These are phyloP conservation scores for Saccharomyces pastorianus DNA, from an alignment of 1,139 yeast species.

Conservation along the genomic window DNA sequence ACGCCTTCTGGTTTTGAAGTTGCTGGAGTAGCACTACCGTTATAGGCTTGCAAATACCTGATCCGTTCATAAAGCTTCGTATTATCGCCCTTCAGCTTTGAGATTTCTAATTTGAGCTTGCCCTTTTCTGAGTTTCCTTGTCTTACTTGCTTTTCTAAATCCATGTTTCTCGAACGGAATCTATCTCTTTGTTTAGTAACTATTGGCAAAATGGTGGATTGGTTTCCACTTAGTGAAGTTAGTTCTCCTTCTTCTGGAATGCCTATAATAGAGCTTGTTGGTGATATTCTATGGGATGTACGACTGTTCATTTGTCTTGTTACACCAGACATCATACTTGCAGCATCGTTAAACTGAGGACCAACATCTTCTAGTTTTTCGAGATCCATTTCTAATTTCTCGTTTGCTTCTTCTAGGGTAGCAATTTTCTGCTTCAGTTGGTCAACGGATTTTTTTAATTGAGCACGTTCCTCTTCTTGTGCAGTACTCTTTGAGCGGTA, in stretches of 20 bases:
- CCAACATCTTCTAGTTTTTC: slow-evolving; percentile 39
- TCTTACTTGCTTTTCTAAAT: slow-evolving; percentile 74
- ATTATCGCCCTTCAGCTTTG: slow-evolving; percentile 61
- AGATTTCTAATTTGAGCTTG: slow-evolving; percentile 59
- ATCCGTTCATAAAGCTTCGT: slow-evolving; percentile 74
- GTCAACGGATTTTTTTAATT: slow-evolving; percentile 17
- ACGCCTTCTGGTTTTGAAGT: slow-evolving; percentile 11
- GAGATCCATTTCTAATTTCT: slow-evolving; percentile 65
- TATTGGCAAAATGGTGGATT: slow-evolving; percentile 62
- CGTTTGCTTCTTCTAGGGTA: slow-evolving; percentile 41
- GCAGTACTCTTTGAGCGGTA: slow-evolving; percentile 27
- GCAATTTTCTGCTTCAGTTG: slow-evolving; percentile 35
- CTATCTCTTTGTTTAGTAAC: slow-evolving; percentile 92
- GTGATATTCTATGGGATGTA: slow-evolving; percentile 34
- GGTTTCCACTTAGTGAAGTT: slow-evolving; percentile 5
- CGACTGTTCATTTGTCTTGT: slow-evolving; percentile 39
- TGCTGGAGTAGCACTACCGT: slow-evolving; percentile 16
- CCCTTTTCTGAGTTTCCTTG: slow-evolving; percentile 46
- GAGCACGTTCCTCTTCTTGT: slow-evolving; percentile 19
- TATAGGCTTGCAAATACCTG: slow-evolving; percentile 44
- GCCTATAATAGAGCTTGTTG: slow-evolving; percentile 46
- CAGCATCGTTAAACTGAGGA: slow-evolving; percentile 44
- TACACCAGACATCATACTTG: slow-evolving; percentile 59
- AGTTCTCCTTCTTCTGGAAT: slow-evolving; percentile 31
- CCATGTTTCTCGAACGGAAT: slow-evolving; percentile 70